Conservation (phyloP, 1,284 basidiomycete genomes). For the Ceratobasidium sp. region DNA sequence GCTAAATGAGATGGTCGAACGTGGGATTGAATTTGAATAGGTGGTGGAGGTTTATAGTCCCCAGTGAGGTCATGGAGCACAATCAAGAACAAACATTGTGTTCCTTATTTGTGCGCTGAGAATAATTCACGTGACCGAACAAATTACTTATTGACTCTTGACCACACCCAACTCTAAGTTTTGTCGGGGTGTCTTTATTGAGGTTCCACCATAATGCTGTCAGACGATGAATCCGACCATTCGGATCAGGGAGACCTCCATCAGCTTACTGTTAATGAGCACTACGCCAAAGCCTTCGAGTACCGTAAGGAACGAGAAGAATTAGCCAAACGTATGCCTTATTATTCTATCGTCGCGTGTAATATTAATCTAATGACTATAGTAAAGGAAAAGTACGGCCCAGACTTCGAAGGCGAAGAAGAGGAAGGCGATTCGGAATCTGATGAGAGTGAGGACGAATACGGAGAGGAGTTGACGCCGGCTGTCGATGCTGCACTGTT, state of each 20-base stretch:
- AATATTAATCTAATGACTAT: not conserved
- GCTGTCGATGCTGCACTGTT: constrained; percentile 95
- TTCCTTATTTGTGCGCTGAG: too few species aligned
- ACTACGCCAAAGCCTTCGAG: constrained; percentile 84
- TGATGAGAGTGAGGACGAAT: constrained; percentile 91
- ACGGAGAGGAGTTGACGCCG: constrained; percentile 95
- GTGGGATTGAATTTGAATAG: too few species aligned
- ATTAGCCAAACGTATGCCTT: constrained; percentile 72
- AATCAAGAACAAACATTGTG: too few species aligned
- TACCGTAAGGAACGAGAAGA: constrained; percentile 86
- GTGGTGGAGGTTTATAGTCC: too few species aligned
- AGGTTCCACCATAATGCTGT: constrained; percentile 19
- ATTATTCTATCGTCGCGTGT: not conserved
- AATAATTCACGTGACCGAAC: constrained; percentile 34
- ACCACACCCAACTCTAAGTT: not conserved
- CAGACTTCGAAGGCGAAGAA: constrained; percentile 64
- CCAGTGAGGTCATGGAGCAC: too few species aligned
- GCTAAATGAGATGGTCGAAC: too few species aligned
- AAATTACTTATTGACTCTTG: constrained; percentile 16
- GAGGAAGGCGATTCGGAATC: constrained; percentile 74
- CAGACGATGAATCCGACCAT: constrained; percentile 29
- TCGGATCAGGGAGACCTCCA: constrained; percentile 27
- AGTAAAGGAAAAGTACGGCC: constrained; percentile 91
- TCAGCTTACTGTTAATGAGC: constrained; percentile 79
- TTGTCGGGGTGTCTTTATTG: not conserved